These are phyloP conservation scores for Aspergillus candidus DNA, from an alignment of 2,329 filamentous ascomycete species.

Conservation along the genomic window DNA sequence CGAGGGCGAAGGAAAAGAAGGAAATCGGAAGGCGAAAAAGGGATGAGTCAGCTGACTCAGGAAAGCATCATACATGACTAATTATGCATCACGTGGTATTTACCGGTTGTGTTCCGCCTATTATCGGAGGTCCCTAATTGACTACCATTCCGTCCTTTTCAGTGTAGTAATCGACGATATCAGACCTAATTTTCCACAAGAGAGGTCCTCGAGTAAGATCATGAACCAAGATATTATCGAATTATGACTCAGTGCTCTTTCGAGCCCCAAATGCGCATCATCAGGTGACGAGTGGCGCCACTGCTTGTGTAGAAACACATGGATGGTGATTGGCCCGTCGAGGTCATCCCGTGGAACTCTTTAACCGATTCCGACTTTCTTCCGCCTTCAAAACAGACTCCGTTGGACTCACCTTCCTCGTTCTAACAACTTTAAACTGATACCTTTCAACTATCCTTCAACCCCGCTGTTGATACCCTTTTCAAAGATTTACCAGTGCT, in stretches of 20 bases:
- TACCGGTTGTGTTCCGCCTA: no score
- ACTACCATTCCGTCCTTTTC: no score
- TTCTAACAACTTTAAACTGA: neutral
- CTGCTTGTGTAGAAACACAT: slow-evolving; percentile 34
- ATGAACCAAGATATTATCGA: neutral
- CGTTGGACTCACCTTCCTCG: slow-evolving; percentile 7
- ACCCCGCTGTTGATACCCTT: no score
- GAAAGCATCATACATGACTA: no score
- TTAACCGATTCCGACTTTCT: slow-evolving; percentile 23
- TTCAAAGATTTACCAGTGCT: neutral
- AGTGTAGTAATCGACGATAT: neutral
- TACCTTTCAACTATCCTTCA: no score
- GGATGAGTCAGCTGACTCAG: no score
- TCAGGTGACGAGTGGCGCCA: slow-evolving; percentile 24
- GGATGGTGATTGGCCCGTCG: slow-evolving; percentile 32
- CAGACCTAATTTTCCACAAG: no score
- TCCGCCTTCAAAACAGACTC: slow-evolving; percentile 19
- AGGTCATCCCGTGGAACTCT: slow-evolving; percentile 11
- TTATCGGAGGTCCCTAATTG: no score
- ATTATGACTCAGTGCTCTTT: neutral
- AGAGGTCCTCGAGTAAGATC: neutral
- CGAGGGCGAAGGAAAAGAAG: no score
- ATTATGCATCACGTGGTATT: no score
- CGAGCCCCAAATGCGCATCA: slow-evolving; percentile 2
- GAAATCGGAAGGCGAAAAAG: no score